A percentile compares a stretch with the other conserved stretches of the same genome.
Evolutionary conservation across 805 yeast genomes (phyloP).

Genomic region (Sungouiella thailandica): DNA sequence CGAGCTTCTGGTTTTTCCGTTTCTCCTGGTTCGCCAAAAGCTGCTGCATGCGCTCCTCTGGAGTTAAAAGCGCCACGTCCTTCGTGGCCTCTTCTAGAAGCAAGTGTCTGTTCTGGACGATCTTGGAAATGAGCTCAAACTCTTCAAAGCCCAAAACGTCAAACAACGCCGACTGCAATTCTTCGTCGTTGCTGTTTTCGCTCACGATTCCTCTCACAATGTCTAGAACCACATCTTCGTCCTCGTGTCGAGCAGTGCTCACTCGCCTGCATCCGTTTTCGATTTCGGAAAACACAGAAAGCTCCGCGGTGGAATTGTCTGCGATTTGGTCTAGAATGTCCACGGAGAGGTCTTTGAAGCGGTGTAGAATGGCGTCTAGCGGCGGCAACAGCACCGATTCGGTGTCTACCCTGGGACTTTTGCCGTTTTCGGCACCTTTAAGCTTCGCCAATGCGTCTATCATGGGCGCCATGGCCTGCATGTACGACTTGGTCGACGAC

Average conservation of each 20-base stretch:
- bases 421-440: constrained; percentile 18
- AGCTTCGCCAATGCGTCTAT: constrained; percentile 38
- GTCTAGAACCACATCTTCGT: constrained; percentile 26
- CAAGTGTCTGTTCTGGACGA: constrained; percentile 44
- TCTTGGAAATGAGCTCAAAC: constrained; percentile 67
- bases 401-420: constrained; percentile 35
- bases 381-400: constrained; percentile 25
- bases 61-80: constrained; percentile 36
- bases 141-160: constrained; percentile 85
- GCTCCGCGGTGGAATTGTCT: constrained; percentile 14
- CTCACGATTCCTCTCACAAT: constrained; percentile 28
- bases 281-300: constrained; percentile 20
- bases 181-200: constrained; percentile 45
- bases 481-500: constrained; percentile 66
- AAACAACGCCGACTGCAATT: constrained; percentile 64
- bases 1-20: constrained; percentile 46
- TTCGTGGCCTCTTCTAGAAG: constrained; percentile 2
- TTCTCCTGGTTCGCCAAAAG: constrained; percentile 45
- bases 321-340: constrained; percentile 17
- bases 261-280: constrained; percentile 28
- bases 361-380: constrained; percentile 29
- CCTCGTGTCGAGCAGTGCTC: constrained; percentile 26
- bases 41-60: constrained; percentile 51
- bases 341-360: constrained; percentile 36
- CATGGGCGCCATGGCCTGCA: constrained; percentile 76